Base-by-base conservation (phyloP, 257 asterid genomes). In the Solanum sitiens region DNA sequence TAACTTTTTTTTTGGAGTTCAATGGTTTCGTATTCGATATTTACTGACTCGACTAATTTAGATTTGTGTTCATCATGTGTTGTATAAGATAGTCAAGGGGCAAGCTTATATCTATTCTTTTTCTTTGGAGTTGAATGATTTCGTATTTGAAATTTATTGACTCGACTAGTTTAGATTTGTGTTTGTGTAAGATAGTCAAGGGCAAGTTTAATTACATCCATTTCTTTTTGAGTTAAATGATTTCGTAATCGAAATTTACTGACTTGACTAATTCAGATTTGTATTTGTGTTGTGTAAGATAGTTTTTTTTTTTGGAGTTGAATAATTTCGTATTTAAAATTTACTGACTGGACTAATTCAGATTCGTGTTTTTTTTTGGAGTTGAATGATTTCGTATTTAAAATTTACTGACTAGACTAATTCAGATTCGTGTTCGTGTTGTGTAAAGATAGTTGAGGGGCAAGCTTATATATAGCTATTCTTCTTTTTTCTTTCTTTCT, bases 11-110 rank as follows among this genome's bases (percentile, higher is more conserved):
- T 71, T 6, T 32, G 7, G 6, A 63, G 71, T 25, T 25, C 3
- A 14, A 13, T 15, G 8, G 14, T 27, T 39, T 14, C 2, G 10
- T 39, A 11, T 0, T 32, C 16, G 4, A 0, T 0, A 56, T 56
- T 56, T 56, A 18, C 9, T 40, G 59, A 14, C 33, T 25, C 2
- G 59, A 23, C 3, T 76, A 76, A 76, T 40, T 76, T 0, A 3
- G 2, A 23, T 76, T 23, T 7, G 2, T 23, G 3, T 3, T 12
- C 12, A 11, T 63, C 30, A 27, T 27, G 0, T 71, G 1, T 56
- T 56, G 25, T 7, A 0, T 72, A 8, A 1, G 27, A 4, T 32
- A 2, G 23, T 71, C 12, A 33, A 33, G 25, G 2, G 25, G 15
- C 0, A 32, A 37, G 23, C 30, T 73, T 35, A 5, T 73, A 5